These are phyloP conservation scores for Tetracladium setigerum DNA, from an alignment of 495 filamentous ascomycete genomes.

Conservation along the genomic window DNA sequence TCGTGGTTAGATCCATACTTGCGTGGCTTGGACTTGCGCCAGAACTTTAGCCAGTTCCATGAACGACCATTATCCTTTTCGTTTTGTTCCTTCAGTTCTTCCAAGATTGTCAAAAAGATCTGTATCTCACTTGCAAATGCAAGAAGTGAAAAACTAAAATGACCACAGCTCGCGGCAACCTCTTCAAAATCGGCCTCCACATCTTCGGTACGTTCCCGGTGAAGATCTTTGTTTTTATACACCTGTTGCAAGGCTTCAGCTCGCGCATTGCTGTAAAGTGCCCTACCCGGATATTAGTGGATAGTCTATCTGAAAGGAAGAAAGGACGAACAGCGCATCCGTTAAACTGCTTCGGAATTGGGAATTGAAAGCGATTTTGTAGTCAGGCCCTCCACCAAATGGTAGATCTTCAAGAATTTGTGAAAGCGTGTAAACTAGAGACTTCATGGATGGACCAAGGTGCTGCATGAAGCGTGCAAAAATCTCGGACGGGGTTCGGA, in stretches of 20 bases:
- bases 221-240: conserved; percentile 68
- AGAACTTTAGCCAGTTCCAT: conserved; percentile 86
- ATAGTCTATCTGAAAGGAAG: background rate
- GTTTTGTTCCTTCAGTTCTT: conserved; percentile 65
- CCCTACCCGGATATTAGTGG: conserved; percentile 12
- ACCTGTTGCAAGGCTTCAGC: conserved; percentile 66
- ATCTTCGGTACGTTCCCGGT: conserved; percentile 53
- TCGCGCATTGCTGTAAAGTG: conserved; percentile 67
- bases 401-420: conserved; percentile 84
- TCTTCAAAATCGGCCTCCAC: conserved; percentile 94
- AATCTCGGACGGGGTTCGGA: conserved; percentile 61
- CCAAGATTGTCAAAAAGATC: conserved; percentile 70
- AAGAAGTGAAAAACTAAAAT: conserved; percentile 84
- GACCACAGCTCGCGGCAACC: conserved; percentile 89
- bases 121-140: conserved; percentile 87
- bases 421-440: conserved; percentile 80
- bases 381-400: conserved; percentile 57
- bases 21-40: conserved; percentile 37
- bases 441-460: conserved; percentile 92
- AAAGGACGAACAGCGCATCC: conserved; percentile 50
- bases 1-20: background rate
- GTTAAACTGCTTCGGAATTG: conserved; percentile 70
- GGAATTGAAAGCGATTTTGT: conserved; percentile 63
- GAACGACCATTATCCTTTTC: conserved; percentile 48
- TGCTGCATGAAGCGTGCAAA: conserved; percentile 82